Percentiles rank a stretch among this genome's conserved stretches.
These are phyloP conservation scores for Penicillium sp. DNA, from an alignment of 2,329 filamentous ascomycete species.

Conservation along the genomic window DNA sequence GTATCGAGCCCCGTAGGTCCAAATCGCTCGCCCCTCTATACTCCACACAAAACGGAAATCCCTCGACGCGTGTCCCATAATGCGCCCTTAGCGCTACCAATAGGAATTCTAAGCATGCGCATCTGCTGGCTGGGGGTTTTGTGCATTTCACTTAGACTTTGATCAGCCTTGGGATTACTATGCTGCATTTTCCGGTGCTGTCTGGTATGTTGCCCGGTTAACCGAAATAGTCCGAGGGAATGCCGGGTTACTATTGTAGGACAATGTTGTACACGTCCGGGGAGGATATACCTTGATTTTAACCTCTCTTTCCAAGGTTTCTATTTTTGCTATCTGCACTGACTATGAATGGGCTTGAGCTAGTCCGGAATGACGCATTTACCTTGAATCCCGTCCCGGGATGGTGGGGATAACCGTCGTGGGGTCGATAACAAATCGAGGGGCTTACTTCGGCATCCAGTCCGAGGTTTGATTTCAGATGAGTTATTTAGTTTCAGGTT, in stretches of 20 bases:
- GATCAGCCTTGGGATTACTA: neutral
- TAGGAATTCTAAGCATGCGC: neutral
- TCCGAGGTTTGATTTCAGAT: neutral
- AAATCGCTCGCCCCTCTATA: neutral
- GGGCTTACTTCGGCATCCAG: neutral
- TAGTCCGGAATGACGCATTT: neutral
- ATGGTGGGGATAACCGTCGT: conserved; percentile 1
- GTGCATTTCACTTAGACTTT: neutral
- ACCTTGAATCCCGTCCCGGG: neutral
- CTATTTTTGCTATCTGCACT: neutral
- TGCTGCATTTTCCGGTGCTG: neutral
- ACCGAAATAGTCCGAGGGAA: neutral
- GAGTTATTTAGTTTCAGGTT: neutral
- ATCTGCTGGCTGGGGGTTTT: neutral
- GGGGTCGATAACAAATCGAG: neutral
- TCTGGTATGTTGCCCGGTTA: neutral
- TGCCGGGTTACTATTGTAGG: neutral
- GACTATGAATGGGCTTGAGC: neutral
- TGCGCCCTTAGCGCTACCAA: conserved; percentile 4
- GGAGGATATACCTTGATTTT: neutral
- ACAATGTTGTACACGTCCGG: neutral
- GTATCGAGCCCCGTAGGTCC: neutral
- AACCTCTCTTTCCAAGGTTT: neutral
- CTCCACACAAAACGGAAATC: neutral
- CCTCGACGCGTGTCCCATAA: neutral